Conservation (phyloP, 2,329 filamentous ascomycete species). For the Pezicula neosporulosa region DNA sequence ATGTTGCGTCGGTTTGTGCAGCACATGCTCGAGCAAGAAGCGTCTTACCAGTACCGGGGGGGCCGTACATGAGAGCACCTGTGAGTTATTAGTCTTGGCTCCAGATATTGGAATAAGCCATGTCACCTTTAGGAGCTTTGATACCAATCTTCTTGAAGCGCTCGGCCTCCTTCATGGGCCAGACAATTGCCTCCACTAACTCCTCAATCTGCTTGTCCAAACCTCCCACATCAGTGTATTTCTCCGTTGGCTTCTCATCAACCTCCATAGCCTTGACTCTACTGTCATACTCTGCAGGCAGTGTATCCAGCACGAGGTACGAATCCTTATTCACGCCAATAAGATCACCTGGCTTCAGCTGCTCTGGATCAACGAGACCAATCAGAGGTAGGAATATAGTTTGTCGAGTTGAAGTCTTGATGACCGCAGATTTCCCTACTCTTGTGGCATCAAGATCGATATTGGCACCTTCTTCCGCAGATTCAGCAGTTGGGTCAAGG, state of each 20-base stretch:
- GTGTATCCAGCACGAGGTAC: constrained; percentile 92
- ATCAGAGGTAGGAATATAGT: constrained; percentile 98
- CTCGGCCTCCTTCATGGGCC: constrained; percentile 99
- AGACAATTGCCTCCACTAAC: constrained; percentile 95
- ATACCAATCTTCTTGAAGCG: constrained; percentile 99
- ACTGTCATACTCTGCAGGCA: constrained; percentile 97
- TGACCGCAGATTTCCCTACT: constrained; percentile 96
- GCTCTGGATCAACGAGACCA: constrained; percentile 91
- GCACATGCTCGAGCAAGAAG: constrained; percentile 93
- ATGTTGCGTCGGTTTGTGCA: constrained; percentile 96
- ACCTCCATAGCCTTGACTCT: constrained; percentile 99
- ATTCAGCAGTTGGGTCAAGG: constrained; percentile 92
- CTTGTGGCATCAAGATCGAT: constrained; percentile 96
- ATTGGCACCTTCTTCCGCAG: constrained; percentile 95
- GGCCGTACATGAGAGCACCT: constrained; percentile 98
- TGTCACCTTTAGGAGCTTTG: constrained; percentile 93
- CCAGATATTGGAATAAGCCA: constrained; percentile 3
- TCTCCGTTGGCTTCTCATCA: constrained; percentile 98
- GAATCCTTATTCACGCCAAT: constrained; percentile 99
- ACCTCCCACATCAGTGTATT: constrained; percentile 97
- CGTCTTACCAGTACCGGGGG: constrained; percentile 86
- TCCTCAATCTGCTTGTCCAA: constrained; percentile 99
- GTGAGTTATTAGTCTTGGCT: constrained; percentile 8
- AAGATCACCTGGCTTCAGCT: constrained; percentile 90
- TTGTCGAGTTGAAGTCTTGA: constrained; percentile 97